Evolutionary conservation across 2,329 filamentous ascomycete genomes (phyloP).

Genomic region (Dryadomyces sulphureus): DNA sequence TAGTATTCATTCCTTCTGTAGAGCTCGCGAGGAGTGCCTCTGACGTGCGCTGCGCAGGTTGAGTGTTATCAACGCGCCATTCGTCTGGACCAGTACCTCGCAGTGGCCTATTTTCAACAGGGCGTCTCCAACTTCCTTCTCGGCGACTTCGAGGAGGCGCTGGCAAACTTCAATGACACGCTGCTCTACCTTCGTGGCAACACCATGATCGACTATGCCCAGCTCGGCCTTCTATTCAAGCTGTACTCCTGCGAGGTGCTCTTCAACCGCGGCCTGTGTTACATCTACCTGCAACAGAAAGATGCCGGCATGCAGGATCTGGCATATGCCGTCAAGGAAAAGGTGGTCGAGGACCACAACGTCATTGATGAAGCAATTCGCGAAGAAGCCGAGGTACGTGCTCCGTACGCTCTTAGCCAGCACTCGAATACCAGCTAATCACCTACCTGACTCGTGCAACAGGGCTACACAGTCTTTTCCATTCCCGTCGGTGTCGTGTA

Average conservation of each 20-base stretch:
- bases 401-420: background rate
- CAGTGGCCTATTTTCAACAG: conserved; percentile 96
- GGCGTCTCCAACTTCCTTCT: conserved; percentile 96
- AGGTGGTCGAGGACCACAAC: conserved; percentile 89
- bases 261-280: conserved; percentile 93
- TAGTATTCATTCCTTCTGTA: conserved; percentile 23
- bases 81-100: conserved; percentile 82
- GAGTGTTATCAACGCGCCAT: conserved; percentile 90
- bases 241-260: conserved; percentile 94
- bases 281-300: conserved; percentile 89
- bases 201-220: conserved; percentile 94
- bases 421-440: background rate
- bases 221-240: conserved; percentile 89
- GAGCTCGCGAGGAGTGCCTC: too few species aligned
- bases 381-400: conserved; percentile 73
- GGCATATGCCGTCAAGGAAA: conserved; percentile 82
- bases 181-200: conserved; percentile 89
- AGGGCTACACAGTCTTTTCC: conserved; percentile 97
- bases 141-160: conserved; percentile 90
- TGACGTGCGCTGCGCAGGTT: conserved; percentile 46
- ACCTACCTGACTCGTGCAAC: conserved; percentile 23
- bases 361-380: conserved; percentile 95
- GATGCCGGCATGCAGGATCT: conserved; percentile 86
- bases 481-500: conserved; percentile 95
- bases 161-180: conserved; percentile 98